phyloP scores from a whole-genome alignment of 345 rosid species.

The Eucalyptus dawsonii region DNA sequence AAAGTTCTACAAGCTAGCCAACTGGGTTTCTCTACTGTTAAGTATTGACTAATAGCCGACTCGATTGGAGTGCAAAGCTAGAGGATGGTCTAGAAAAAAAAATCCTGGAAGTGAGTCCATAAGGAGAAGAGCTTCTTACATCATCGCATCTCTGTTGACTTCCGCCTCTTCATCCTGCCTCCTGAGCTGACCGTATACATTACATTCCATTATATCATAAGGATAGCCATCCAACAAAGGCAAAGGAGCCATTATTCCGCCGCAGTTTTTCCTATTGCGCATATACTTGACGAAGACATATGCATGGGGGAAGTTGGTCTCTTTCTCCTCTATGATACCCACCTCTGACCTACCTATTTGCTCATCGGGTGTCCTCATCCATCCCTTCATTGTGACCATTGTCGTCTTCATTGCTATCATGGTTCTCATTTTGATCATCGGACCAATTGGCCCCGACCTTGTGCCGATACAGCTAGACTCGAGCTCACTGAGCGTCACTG shows the following conservation, averaged over 20 bases:
- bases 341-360: background rate
- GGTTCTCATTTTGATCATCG: conserved; percentile 26
- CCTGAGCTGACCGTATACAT: conserved; percentile 44
- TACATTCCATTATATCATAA: conserved; percentile 5
- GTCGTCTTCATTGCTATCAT: conserved; percentile 12
- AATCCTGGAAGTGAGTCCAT: background rate
- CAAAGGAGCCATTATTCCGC: conserved; percentile 72
- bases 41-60: background rate
- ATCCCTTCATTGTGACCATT: conserved; percentile 5
- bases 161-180: conserved; percentile 18
- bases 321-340: conserved; percentile 6
- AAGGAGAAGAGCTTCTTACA: background rate
- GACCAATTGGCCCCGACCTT: conserved; percentile 83
- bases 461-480: conserved; percentile 6
- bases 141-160: background rate
- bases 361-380: conserved; percentile 26
- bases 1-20: background rate
- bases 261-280: conserved; percentile 45
- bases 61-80: background rate
- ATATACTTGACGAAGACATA: conserved; percentile 67
- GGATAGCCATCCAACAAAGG: conserved; percentile 14
- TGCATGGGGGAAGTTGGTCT: conserved; percentile 47
- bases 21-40: background rate
- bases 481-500: too few relatives aligned
- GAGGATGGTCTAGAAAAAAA: background rate